A percentile compares a stretch with the other conserved stretches of the same genome.
These are phyloP conservation scores for Coemansia sp. DNA, from an alignment of 192 early-diverging fungal genomes.

Conservation along the genomic window DNA sequence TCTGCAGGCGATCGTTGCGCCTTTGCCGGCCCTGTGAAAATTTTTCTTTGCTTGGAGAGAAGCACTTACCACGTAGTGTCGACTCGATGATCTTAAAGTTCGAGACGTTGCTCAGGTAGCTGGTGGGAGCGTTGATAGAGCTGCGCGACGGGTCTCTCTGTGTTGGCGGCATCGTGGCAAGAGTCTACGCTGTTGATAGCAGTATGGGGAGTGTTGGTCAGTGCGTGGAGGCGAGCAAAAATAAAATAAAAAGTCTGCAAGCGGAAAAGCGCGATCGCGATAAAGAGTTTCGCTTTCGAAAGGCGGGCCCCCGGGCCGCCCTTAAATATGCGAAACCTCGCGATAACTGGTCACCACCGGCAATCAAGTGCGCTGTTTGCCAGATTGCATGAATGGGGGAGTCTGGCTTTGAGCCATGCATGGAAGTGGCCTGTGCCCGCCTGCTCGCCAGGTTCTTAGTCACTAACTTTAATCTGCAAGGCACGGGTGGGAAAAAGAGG, in stretches of 20 bases:
- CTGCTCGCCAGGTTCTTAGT: not conserved
- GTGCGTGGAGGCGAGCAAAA: not conserved
- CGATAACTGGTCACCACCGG: slow-evolving; percentile 12
- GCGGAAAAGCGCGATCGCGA: not conserved
- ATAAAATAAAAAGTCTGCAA: not conserved
- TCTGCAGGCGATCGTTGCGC: not conserved
- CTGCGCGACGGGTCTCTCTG: slow-evolving; percentile 48
- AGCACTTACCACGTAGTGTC: slow-evolving; percentile 80
- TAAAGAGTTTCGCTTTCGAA: not conserved
- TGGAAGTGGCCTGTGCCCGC: slow-evolving; percentile 1
- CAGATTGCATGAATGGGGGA: slow-evolving; percentile 14
- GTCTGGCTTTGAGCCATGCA: not conserved
- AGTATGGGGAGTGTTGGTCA: not conserved
- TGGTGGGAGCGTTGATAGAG: slow-evolving; percentile 45
- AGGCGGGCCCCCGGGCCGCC: not conserved
- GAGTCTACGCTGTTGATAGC: slow-evolving; percentile 15
- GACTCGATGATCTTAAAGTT: slow-evolving; percentile 97
- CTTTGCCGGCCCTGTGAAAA: not conserved
- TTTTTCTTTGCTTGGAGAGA: slow-evolving; percentile 54
- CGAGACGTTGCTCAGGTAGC: slow-evolving; percentile 75
- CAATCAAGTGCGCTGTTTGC: slow-evolving; percentile 4
- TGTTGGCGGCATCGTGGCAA: slow-evolving; percentile 32
- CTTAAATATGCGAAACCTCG: not conserved
- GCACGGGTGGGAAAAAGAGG: too few species aligned
- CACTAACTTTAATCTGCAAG: not conserved